Evolutionary conservation across 1,284 basidiomycete species (phyloP), one percentile per base, ranked within the genome.

Genomic region (Rhodotorula sp.): DNA sequence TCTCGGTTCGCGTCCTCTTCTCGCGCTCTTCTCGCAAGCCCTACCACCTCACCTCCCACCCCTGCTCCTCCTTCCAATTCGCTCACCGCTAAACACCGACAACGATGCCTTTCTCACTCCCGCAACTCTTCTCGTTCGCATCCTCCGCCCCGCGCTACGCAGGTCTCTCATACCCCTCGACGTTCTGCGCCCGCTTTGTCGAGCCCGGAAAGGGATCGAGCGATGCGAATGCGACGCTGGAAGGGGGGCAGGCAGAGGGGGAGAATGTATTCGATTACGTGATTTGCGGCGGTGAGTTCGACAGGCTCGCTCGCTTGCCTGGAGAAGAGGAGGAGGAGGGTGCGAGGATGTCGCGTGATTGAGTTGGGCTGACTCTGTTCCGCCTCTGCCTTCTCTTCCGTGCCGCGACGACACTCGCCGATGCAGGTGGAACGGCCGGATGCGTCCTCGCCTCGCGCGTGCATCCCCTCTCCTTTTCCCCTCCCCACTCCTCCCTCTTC

Each of bases 371-470:
- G 44, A 48, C 30, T 2, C 24, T 29, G 13, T 29, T 24, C 8
- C 22, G 58, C 4, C 22, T 15, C 39, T n/a, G n/a, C n/a, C 39
- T 44, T 44, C 39, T 44, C 39, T 17, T 4, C 39, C 39, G 11
- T 44, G 39, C 19, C 19, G 4, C 39, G 39, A 15, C 11, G 39
- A 44, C 39, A 17, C 13, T 15, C 39, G 39, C 4, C 19, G 39
- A 44, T 20, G 15, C 59, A 71, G 70, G 71, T 24, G 71, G 71
- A 4, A 72, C 67, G 8, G 71, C 71, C 0, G 71, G 71, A 4
- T 67, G 64, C 39, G 71, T 72, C 24, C 62, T 72, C 15, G 71
- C 71, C 1, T 59, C 60, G 4, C 53, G 70, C 6, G 69, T 71
- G 13, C 60, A 64, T 49, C 48, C 39, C 39, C 8, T 39, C 29